These are phyloP conservation scores for California macrophylla DNA, from an alignment of 441 rosid genomes.

Conservation along the genomic window DNA sequence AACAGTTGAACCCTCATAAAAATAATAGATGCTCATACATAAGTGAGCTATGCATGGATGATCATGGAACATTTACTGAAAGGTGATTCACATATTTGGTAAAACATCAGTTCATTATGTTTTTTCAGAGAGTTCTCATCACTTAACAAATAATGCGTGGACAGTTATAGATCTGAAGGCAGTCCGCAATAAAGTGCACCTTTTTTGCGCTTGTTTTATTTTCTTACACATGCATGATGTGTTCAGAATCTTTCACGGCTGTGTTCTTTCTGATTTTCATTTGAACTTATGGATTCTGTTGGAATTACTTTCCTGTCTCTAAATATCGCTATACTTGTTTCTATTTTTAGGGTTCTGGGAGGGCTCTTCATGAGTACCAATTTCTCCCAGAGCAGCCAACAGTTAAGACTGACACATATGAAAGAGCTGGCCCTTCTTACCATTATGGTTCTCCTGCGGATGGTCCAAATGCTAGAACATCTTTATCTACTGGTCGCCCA, in stretches of 20 bases:
- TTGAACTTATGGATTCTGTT: not conserved
- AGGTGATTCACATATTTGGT: not conserved
- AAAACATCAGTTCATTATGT: not conserved
- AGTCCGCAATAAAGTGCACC: not conserved
- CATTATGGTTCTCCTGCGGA: constrained; percentile 40
- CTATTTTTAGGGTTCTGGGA: constrained; percentile 34
- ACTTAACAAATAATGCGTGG: not conserved
- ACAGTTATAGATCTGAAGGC: not conserved
- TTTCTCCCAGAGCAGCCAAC: constrained; percentile 81
- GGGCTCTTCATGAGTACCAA: constrained; percentile 75
- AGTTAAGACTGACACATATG: constrained; percentile 45
- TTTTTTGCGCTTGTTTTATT: not conserved
- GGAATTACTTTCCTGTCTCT: not conserved
- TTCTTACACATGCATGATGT: not conserved
- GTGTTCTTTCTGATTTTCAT: not conserved
- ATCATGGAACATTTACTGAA: not conserved
- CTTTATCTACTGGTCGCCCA: constrained; percentile 32
- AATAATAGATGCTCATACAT: not conserved
- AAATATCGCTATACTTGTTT: not conserved
- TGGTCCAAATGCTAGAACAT: constrained; percentile 30
- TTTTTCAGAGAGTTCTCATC: not conserved
- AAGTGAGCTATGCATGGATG: not conserved
- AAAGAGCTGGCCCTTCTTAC: constrained; percentile 41
- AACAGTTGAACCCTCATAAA: not conserved
- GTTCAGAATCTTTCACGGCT: not conserved